These are phyloP conservation scores for Chaetomium fimeti DNA, from an alignment of 495 filamentous ascomycete species.

Conservation along the genomic window DNA sequence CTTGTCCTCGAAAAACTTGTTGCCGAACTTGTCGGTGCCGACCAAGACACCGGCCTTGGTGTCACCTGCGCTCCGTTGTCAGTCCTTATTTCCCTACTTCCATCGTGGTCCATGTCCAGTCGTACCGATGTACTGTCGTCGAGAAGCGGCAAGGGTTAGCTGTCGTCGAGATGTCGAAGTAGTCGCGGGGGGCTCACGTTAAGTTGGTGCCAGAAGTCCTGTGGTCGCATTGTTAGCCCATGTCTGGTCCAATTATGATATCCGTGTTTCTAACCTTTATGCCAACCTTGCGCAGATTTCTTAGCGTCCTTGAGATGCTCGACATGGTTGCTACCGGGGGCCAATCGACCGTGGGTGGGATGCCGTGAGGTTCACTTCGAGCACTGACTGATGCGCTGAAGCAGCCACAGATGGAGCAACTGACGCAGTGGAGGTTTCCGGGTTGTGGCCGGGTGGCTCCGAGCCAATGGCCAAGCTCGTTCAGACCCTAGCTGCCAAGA, in stretches of 20 bases:
- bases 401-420: constrained; percentile 14
- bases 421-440: constrained; percentile 26
- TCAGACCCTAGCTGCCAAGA: constrained; percentile 14
- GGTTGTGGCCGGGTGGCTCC: constrained; percentile 18
- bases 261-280: constrained; percentile 59
- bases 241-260: background rate
- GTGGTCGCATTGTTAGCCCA: constrained; percentile 31
- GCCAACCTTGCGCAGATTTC: constrained; percentile 82
- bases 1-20: constrained; percentile 95
- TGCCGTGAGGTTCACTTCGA: constrained; percentile 23
- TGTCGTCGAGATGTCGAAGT: constrained; percentile 1
- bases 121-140: constrained; percentile 65
- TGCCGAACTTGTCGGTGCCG: constrained; percentile 84
- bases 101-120: too few relatives aligned
- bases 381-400: background rate
- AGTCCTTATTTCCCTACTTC: constrained; percentile 24
- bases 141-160: constrained; percentile 29
- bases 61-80: constrained; percentile 65
- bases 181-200: constrained; percentile 60
- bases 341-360: constrained; percentile 31
- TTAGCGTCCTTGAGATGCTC: constrained; percentile 79
- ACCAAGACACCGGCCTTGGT: constrained; percentile 92
- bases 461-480: constrained; percentile 27
- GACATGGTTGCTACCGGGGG: constrained; percentile 69
- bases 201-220: constrained; percentile 92